Evolutionary conservation across 805 yeast species (phyloP).

Genomic region (Tetrapisispora fleetii): DNA sequence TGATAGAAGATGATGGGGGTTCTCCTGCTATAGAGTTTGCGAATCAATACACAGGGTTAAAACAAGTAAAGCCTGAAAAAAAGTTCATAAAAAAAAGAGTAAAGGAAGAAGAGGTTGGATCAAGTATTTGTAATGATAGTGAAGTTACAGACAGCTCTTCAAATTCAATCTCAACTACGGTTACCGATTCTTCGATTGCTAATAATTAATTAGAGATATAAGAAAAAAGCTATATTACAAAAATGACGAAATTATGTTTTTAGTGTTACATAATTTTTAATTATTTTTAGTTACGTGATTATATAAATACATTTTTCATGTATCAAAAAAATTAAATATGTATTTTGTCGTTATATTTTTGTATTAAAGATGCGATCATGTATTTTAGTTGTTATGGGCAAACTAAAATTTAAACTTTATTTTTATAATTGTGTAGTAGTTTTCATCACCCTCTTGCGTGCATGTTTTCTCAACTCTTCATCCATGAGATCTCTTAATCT

Average conservation of each 20-base stretch:
- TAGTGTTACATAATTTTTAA: no score
- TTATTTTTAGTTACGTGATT: neutral
- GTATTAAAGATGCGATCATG: neutral
- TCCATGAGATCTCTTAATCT: conserved; percentile 80
- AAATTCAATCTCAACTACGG: neutral
- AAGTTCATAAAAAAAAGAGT: neutral
- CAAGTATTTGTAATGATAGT: neutral
- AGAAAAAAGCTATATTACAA: no score
- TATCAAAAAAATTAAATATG: neutral
- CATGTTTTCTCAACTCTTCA: conserved; percentile 66
- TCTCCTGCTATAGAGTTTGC: conserved; percentile 30
- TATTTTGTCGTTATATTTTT: neutral
- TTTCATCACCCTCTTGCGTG: conserved; percentile 46
- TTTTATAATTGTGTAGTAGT: conserved; percentile 13
- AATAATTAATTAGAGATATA: no score
- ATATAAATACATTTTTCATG: neutral
- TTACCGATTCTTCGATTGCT: neutral
- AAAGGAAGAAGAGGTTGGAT: neutral
- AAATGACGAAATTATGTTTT: neutral
- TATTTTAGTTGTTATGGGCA: neutral
- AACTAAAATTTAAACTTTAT: neutral
- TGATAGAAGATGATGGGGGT: conserved; percentile 14
- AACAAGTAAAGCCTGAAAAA: conserved; percentile 23
- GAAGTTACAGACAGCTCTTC: neutral
- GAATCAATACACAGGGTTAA: conserved; percentile 18